Conservation (phyloP, 257 asterid genomes). For the Gynochthodes officinalis region DNA sequence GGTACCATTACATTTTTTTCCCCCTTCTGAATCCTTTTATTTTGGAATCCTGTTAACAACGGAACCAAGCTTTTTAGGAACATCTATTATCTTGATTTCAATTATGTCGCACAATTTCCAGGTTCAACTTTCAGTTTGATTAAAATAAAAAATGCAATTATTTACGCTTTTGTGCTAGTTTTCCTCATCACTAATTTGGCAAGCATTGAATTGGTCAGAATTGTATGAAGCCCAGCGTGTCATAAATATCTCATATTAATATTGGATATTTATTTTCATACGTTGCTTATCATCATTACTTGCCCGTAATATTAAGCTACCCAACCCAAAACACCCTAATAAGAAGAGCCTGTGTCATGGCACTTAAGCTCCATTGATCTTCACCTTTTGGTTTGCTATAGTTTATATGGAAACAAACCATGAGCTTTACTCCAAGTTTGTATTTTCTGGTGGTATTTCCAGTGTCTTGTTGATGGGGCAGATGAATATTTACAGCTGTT, state of each 20-base stretch:
- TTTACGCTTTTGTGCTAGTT: background rate
- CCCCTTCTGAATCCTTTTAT: no score
- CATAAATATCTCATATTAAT: background rate
- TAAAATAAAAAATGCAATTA: background rate
- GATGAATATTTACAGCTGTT: slow-evolving; percentile 90
- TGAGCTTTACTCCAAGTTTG: background rate
- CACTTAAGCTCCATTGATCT: background rate
- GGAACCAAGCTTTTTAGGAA: background rate
- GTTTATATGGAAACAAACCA: background rate
- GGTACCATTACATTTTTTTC: slow-evolving; percentile 33
- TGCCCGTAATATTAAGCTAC: background rate
- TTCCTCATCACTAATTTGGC: background rate
- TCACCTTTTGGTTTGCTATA: background rate
- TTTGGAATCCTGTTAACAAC: background rate
- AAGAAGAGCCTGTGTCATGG: background rate
- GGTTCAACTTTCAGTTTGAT: background rate
- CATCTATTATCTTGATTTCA: background rate
- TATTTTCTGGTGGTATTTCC: slow-evolving; percentile 15
- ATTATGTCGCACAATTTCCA: background rate
- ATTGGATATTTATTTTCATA: background rate
- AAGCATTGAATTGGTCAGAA: background rate
- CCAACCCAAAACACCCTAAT: background rate
- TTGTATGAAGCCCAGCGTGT: background rate
- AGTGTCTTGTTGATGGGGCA: slow-evolving; percentile 92
- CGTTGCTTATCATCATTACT: background rate